Evolutionary conservation across 208 protist species (phyloP).

Genomic region (Tritrichomonas musculus): DNA sequence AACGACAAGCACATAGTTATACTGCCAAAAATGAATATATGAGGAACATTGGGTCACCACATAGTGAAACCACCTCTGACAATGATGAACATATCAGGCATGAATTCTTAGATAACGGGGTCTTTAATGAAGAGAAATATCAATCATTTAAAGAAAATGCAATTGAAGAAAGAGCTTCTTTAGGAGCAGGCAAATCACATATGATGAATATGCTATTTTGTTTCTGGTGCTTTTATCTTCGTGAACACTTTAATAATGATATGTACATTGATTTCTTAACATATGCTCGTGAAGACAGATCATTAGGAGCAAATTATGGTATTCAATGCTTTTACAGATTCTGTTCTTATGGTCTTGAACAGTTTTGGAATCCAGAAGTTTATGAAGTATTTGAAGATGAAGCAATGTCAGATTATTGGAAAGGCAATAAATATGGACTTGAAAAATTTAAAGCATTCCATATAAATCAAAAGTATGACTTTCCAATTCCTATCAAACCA

Average conservation of each 20-base stretch:
- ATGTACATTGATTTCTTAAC: background rate
- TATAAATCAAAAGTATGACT: background rate
- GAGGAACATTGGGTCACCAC: too few relatives aligned
- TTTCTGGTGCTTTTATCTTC: constrained; percentile 14
- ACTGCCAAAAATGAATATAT: too few relatives aligned
- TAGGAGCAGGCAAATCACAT: background rate
- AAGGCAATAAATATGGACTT: background rate
- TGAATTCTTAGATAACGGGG: background rate
- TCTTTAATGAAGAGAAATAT: background rate
- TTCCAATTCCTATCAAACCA: background rate
- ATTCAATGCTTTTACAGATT: background rate
- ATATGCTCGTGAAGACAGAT: background rate
- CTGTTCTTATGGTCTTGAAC: background rate
- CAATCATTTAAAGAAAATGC: background rate
- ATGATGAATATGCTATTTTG: background rate
- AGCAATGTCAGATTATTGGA: background rate
- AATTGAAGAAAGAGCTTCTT: background rate
- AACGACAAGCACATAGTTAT: too few relatives aligned
- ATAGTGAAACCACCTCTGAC: background rate
- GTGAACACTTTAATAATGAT: background rate
- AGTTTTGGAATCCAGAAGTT: background rate
- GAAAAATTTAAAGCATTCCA: constrained; percentile 7
- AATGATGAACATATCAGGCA: background rate
- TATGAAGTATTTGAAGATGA: background rate
- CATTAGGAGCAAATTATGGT: background rate